A percentile compares a stretch with the other conserved stretches of the same genome.
Conservation (phyloP, 2,329 filamentous ascomycete species). For the Penicillium polonicum region DNA sequence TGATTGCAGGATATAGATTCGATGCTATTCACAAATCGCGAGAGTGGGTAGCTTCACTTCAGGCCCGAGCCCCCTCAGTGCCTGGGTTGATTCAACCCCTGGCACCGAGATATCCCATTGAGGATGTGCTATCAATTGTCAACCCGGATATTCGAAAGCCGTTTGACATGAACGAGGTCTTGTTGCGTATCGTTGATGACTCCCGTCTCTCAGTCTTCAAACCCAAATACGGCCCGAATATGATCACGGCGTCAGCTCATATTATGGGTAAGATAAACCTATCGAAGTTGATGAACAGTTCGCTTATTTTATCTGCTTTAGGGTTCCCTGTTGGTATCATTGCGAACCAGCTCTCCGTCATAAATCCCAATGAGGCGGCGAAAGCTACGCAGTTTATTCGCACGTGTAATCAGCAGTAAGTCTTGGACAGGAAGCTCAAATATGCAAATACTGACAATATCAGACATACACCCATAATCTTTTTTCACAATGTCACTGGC, state of each 20-base stretch:
- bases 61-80: slow-evolving; percentile 3
- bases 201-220: slow-evolving; percentile 44
- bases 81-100: slow-evolving; percentile 9
- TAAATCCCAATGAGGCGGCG: slow-evolving; percentile 42
- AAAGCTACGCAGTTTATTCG: slow-evolving; percentile 48
- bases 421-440: neutral
- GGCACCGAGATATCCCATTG: slow-evolving; percentile 35
- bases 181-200: slow-evolving; percentile 45
- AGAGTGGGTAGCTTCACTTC: slow-evolving; percentile 36
- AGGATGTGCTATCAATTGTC: slow-evolving; percentile 41
- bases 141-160: slow-evolving; percentile 43
- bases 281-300: too few relatives aligned
- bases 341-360: slow-evolving; percentile 44
- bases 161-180: slow-evolving; percentile 41
- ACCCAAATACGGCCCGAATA: slow-evolving; percentile 40
- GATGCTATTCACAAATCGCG: slow-evolving; percentile 44
- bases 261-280: slow-evolving; percentile 32
- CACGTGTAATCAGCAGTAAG: slow-evolving; percentile 46
- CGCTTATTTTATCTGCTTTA: slow-evolving; percentile 3
- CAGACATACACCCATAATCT: slow-evolving; percentile 43
- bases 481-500: slow-evolving; percentile 50
- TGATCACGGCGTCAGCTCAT: slow-evolving; percentile 43
- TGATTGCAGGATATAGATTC: slow-evolving; percentile 27
- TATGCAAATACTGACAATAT: slow-evolving; percentile 2
- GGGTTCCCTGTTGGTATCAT: slow-evolving; percentile 42